Conservation (phyloP, 768 basidiomycete species). For the Russula sp. region DNA sequence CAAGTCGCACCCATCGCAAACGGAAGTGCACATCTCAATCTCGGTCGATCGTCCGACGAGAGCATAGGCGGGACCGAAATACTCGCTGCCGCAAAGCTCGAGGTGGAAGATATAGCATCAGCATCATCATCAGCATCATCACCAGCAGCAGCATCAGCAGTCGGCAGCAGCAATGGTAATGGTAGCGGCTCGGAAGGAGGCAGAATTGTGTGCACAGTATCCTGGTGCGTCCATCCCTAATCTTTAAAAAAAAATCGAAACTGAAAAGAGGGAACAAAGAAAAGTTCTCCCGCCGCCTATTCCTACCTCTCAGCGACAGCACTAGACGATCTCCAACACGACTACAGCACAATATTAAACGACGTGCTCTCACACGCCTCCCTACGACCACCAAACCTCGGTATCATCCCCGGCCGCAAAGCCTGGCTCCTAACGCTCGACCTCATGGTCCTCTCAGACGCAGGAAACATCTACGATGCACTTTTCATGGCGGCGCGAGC, state of each 20-base stretch:
- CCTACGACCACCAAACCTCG: conserved; percentile 62
- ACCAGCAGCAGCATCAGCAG: conserved; percentile 28
- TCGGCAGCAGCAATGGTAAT: conserved; percentile 39
- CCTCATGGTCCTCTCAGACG: conserved; percentile 66
- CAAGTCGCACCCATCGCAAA: conserved; percentile 79
- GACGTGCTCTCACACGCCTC: conserved; percentile 65
- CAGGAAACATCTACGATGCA: conserved; percentile 74
- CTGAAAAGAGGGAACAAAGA: conserved; percentile 39
- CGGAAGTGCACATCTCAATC: conserved; percentile 71
- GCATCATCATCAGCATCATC: not conserved
- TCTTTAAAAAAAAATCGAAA: conserved; percentile 6
- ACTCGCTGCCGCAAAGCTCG: conserved; percentile 73
- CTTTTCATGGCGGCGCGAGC: conserved; percentile 76
- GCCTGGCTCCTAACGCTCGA: conserved; percentile 78
- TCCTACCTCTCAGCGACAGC: conserved; percentile 59
- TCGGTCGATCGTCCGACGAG: conserved; percentile 57
- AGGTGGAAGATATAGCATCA: conserved; percentile 58
- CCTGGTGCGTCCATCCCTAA: conserved; percentile 55
- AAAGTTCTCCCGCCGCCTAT: conserved; percentile 79
- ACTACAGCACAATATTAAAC: conserved; percentile 61
- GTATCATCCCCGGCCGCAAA: conserved; percentile 49
- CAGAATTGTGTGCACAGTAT: conserved; percentile 62
- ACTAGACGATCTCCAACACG: conserved; percentile 74
- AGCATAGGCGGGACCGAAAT: conserved; percentile 72
- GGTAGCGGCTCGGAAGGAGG: conserved; percentile 53